Evolutionary conservation across 345 rosid species (phyloP).

Genomic region (Alliaria petiolata): DNA sequence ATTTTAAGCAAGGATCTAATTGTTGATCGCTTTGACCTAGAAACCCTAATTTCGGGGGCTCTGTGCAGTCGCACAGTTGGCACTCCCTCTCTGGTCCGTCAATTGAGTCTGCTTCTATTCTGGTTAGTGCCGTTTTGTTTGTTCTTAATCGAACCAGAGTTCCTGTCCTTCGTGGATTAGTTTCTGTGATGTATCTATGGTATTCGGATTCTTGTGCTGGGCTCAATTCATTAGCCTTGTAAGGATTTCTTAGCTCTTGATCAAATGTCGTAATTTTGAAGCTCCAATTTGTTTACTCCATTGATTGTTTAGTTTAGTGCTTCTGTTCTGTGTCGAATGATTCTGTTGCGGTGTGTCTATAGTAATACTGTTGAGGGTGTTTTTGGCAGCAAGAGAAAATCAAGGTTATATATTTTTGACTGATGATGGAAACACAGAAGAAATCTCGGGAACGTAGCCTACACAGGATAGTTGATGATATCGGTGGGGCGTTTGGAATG

Average conservation of each 20-base stretch:
- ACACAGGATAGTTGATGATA: conserved; percentile 46
- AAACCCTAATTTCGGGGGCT: conserved; percentile 18
- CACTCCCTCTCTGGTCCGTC: not conserved
- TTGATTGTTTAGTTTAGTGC: not conserved
- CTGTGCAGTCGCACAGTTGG: not conserved
- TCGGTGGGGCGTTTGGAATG: conserved; percentile 57
- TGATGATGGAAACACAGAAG: conserved; percentile 63
- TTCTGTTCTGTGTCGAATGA: not conserved
- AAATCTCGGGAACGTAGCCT: conserved; percentile 53
- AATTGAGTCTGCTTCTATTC: conserved; percentile 1
- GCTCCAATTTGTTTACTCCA: not conserved
- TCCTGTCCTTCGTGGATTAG: not conserved
- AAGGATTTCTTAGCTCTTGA: not conserved
- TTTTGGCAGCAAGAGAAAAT: conserved; percentile 7
- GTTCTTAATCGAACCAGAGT: not conserved
- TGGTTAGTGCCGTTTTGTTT: conserved; percentile 12
- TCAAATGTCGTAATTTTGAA: not conserved
- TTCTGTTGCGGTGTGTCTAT: not conserved
- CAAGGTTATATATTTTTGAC: not conserved
- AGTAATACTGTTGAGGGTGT: not conserved
- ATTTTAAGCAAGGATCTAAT: conserved; percentile 4
- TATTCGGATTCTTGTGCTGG: not conserved
- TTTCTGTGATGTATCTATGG: not conserved
- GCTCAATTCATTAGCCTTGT: not conserved
- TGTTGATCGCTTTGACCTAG: not conserved